Conservation (phyloP, 768 basidiomycete genomes). For the Russula emetica region DNA sequence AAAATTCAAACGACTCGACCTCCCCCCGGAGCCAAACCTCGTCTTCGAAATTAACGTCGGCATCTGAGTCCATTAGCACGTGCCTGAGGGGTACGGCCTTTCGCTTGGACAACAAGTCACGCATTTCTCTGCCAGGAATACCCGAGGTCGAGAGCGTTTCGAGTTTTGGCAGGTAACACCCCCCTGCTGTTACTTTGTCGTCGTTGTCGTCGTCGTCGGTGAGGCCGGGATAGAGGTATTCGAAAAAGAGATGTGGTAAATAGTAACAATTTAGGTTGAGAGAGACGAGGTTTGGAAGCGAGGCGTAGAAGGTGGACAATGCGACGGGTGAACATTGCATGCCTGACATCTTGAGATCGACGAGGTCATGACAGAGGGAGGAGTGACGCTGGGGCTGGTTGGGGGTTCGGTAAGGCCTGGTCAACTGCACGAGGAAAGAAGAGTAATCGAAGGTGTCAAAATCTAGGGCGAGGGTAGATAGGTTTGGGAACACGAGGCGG, state of each 20-base stretch:
- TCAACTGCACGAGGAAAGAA: conserved; percentile 45
- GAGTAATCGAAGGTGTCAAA: conserved; percentile 54
- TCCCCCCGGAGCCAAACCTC: conserved; percentile 50
- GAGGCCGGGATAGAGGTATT: conserved; percentile 26
- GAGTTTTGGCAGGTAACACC: conserved; percentile 49
- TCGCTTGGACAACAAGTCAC: conserved; percentile 43
- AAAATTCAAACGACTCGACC: conserved; percentile 50
- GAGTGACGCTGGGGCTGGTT: conserved; percentile 34
- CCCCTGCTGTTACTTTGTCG: not conserved
- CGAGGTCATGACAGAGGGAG: conserved; percentile 47
- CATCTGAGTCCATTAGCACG: conserved; percentile 44
- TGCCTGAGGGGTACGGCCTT: conserved; percentile 45
- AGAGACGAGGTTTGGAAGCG: conserved; percentile 45
- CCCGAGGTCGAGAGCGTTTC: conserved; percentile 45
- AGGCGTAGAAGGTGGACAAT: conserved; percentile 41
- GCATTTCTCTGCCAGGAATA: conserved; percentile 41
- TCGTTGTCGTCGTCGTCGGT: not conserved
- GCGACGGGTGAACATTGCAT: conserved; percentile 42
- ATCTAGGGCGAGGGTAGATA: conserved; percentile 46
- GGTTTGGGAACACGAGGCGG: conserved; percentile 37
- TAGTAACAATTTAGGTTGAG: conserved; percentile 41
- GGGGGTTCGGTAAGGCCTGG: conserved; percentile 38
- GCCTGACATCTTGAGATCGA: conserved; percentile 49
- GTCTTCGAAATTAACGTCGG: conserved; percentile 41
- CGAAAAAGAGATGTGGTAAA: conserved; percentile 33